These are phyloP conservation scores for Exophiala bonariae DNA, from an alignment of 2,329 filamentous ascomycete species.

Conservation along the genomic window DNA sequence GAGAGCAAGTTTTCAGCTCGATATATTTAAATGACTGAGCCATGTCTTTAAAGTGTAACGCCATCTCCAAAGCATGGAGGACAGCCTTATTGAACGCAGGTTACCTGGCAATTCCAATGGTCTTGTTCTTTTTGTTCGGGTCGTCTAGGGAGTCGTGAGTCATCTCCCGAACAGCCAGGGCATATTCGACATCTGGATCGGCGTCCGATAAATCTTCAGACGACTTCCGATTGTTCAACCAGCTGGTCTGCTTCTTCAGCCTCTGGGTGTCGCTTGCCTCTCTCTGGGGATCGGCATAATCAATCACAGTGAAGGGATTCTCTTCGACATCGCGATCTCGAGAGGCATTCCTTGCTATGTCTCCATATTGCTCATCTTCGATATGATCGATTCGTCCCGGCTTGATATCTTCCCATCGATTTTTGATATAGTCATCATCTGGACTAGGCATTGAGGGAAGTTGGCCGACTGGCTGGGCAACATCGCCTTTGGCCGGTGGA, in stretches of 20 bases:
- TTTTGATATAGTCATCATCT: slow-evolving; percentile 19
- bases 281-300: slow-evolving; percentile 23
- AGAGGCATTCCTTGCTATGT: slow-evolving; percentile 23
- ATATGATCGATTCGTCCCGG: slow-evolving; percentile 14
- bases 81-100: too few relatives aligned
- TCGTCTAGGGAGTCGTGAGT: slow-evolving; percentile 21
- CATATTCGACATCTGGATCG: slow-evolving; percentile 24
- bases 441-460: slow-evolving; percentile 19
- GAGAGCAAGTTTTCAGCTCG: too few relatives aligned
- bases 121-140: slow-evolving; percentile 16
- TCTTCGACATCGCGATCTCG: slow-evolving; percentile 27
- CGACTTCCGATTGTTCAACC: slow-evolving; percentile 14
- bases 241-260: slow-evolving; percentile 18
- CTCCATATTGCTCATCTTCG: slow-evolving; percentile 15
- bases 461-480: slow-evolving; percentile 13
- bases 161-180: slow-evolving; percentile 25
- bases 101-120: slow-evolving; percentile 14
- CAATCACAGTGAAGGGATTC: slow-evolving; percentile 22
- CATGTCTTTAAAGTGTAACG: too few relatives aligned
- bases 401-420: slow-evolving; percentile 19
- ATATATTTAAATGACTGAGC: too few relatives aligned
- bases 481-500: slow-evolving; percentile 17
- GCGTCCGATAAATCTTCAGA: slow-evolving; percentile 23
- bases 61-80: too few relatives aligned
- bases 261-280: slow-evolving; percentile 22